Evolutionary conservation across 352 stramenopile genomes (phyloP), one percentile per base, ranked within the genome.

Genomic region (Blastocystis hominis): DNA sequence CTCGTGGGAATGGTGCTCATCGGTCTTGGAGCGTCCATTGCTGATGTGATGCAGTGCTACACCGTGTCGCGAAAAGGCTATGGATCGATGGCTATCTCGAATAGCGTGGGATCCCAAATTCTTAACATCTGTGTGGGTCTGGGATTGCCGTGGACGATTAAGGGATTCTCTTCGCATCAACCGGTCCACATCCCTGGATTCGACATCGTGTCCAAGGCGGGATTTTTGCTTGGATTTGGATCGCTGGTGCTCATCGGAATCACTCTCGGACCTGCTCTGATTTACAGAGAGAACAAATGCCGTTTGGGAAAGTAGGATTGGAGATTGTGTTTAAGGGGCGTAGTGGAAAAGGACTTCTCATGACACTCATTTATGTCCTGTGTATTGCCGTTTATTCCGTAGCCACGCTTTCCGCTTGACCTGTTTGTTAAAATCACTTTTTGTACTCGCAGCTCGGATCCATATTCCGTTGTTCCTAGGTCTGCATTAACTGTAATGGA

Each of bases 121-220:
- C 63, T 88, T 40, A 90, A 90, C 66, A 90, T 90, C 40, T 89
- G 75, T 30, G 36, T 90, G 63, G 88, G 88, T 3, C 54, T 90
- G 50, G 88, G 88, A 15, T 50, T 90, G 10, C 88, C 88, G 6
- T 90, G 86, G 64, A n/a, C 89, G 20, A 79, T 86, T 38, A 86
- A 76, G 76, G 63, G 59, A 44, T 1, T 86, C 4, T 10, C 68
- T 10, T 38, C 30, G 15, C 6, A 20, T 7, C 17, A 86, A 6
- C 53, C 53, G n/a, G 70, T 80, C 30, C 20, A 63, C 24, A 80
- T 80, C n/a, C 70, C 70, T 24, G 70, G 70, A 9, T 80, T 46
- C 2, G 30, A 47, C 4, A 80, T 46, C 40, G 70, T 80, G 40
- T 64, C 44, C 7, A 80, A 80, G 30, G 70, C 70, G 15, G 70